phyloP scores from a whole-genome alignment of 2,329 filamentous ascomycete genomes.

The Rhynchosporium graminicola region DNA sequence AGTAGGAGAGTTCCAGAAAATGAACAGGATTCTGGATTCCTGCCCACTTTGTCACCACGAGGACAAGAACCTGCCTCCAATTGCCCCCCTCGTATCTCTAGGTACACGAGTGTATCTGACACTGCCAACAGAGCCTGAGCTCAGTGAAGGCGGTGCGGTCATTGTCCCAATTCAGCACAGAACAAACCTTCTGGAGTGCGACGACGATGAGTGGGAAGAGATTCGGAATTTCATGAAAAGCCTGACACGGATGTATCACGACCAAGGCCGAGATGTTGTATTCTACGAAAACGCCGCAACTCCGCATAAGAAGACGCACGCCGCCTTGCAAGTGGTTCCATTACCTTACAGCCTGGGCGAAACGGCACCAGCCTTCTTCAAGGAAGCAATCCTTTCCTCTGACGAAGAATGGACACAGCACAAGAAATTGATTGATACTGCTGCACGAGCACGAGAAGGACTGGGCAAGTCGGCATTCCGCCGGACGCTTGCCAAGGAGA shows the following conservation, averaged over 20 bases:
- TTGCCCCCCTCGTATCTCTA: slow-evolving; percentile 83
- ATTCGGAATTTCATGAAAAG: slow-evolving; percentile 99
- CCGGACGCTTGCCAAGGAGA: slow-evolving; percentile 82
- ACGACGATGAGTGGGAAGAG: slow-evolving; percentile 99
- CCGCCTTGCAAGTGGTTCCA: slow-evolving; percentile 81
- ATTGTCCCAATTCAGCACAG: slow-evolving; percentile 89
- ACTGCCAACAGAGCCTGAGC: slow-evolving; percentile 83
- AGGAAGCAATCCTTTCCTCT: slow-evolving; percentile 82
- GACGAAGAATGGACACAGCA: slow-evolving; percentile 98
- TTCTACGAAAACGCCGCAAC: slow-evolving; percentile 97
- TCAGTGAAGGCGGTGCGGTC: slow-evolving; percentile 79
- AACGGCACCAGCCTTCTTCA: slow-evolving; percentile 91
- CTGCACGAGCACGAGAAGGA: slow-evolving; percentile 62
- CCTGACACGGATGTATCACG: slow-evolving; percentile 90
- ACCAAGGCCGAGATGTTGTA: slow-evolving; percentile 85
- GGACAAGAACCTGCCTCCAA: slow-evolving; percentile 70
- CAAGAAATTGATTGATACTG: slow-evolving; percentile 89
- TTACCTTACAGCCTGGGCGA: slow-evolving; percentile 90
- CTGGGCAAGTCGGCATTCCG: slow-evolving; percentile 82
- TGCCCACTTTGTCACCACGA: slow-evolving; percentile 94
- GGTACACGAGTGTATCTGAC: slow-evolving; percentile 87
- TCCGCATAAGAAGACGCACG: slow-evolving; percentile 77
- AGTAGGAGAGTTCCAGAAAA: slow-evolving; percentile 84
- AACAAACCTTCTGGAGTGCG: slow-evolving; percentile 91
- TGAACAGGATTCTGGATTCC: slow-evolving; percentile 80